These are phyloP conservation scores for Suillus clintonianus DNA, from an alignment of 768 basidiomycete species.

Conservation along the genomic window DNA sequence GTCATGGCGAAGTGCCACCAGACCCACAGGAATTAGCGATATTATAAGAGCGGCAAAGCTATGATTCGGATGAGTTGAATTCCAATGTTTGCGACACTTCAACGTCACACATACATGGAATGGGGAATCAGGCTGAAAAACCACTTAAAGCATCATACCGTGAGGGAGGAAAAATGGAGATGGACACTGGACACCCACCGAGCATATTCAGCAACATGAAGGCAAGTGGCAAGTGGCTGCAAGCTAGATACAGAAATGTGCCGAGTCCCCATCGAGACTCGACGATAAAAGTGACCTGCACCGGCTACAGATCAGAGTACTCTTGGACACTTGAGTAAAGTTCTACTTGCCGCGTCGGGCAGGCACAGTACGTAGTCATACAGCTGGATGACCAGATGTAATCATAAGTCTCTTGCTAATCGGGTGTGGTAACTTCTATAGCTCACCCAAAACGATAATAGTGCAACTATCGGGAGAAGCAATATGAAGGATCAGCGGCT, in stretches of 20 bases:
- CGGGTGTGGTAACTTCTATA: background rate
- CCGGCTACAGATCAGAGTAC: background rate
- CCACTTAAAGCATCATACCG: background rate
- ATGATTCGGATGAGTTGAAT: background rate
- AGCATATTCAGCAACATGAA: background rate
- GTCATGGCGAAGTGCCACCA: background rate
- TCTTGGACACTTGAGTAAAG: background rate
- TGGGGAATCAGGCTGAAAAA: background rate
- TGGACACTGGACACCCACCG: background rate
- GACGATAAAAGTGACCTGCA: slow-evolving; percentile 33
- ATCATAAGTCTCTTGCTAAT: background rate
- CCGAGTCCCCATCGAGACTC: slow-evolving; percentile 28
- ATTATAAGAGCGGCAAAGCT: background rate
- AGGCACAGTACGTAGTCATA: background rate
- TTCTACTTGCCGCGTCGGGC: background rate
- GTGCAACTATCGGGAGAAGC: background rate
- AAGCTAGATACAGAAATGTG: background rate
- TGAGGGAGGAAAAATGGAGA: background rate
- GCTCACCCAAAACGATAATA: background rate
- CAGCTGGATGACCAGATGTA: background rate
- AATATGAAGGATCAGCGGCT: background rate
- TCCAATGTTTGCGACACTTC: background rate
- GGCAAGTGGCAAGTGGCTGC: background rate
- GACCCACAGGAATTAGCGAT: background rate
- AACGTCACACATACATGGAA: background rate